phyloP scores from a whole-genome alignment of 495 filamentous ascomycete genomes.

The Hypoxylon fragiforme region DNA sequence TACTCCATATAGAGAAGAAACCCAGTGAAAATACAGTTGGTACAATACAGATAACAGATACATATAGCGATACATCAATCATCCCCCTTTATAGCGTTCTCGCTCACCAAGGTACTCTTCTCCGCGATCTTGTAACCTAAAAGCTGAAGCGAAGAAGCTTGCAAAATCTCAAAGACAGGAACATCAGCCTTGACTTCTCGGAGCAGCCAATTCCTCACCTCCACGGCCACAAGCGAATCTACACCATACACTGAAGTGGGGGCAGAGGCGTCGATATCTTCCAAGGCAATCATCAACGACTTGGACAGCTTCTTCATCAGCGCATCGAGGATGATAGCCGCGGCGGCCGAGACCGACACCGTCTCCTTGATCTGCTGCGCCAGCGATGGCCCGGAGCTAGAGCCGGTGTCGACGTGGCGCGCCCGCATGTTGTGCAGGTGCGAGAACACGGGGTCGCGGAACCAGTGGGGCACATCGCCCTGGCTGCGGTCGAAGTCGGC shows the following conservation, averaged over 20 bases:
- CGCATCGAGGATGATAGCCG: conserved; percentile 1
- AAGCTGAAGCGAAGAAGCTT: not conserved
- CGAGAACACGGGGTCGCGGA: not conserved
- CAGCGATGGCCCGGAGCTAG: not conserved
- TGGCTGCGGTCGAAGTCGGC: not conserved
- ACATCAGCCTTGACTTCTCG: conserved; percentile 45
- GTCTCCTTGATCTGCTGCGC: not conserved
- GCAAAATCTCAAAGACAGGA: conserved; percentile 42
- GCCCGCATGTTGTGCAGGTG: not conserved
- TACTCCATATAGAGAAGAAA: too few species aligned
- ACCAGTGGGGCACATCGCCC: not conserved
- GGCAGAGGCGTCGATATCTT: conserved; percentile 3
- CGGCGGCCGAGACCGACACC: conserved; percentile 1
- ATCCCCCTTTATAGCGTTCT: not conserved
- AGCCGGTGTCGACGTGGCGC: not conserved
- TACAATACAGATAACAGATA: too few species aligned
- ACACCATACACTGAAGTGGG: conserved; percentile 37
- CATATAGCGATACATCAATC: too few species aligned
- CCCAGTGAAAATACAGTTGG: too few species aligned
- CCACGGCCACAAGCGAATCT: conserved; percentile 50
- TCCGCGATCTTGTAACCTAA: not conserved
- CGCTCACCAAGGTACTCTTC: not conserved
- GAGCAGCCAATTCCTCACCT: conserved; percentile 46
- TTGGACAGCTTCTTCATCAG: conserved; percentile 7
- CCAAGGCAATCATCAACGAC: conserved; percentile 1